Percentiles rank a stretch among this genome's conserved stretches.
Evolutionary conservation across 2,329 filamentous ascomycete genomes (phyloP).

Genomic region (Hypoxylon sp.): DNA sequence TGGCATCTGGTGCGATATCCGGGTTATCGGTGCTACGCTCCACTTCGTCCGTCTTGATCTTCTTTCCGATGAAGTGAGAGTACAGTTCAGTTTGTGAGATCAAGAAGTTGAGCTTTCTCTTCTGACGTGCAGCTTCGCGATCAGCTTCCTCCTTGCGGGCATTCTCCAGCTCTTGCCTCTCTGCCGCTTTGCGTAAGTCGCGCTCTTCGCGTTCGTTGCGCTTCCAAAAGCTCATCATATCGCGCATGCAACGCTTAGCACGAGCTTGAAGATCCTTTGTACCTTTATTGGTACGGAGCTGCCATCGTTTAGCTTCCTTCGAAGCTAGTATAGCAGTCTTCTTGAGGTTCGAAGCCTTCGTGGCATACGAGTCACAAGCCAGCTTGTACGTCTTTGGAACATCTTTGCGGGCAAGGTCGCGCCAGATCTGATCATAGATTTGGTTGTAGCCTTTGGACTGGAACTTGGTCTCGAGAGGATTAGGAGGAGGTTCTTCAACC

Average conservation of each 20-base stretch:
- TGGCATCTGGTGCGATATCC: constrained; percentile 71
- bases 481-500: constrained; percentile 52
- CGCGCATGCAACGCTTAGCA: constrained; percentile 97
- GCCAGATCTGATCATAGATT: constrained; percentile 97
- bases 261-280: constrained; percentile 97
- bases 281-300: constrained; percentile 97
- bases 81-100: constrained; percentile 99
- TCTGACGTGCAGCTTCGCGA: constrained; percentile 95
- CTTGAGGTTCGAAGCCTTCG: constrained; percentile 93
- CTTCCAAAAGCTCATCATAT: constrained; percentile 99
- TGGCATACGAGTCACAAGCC: constrained; percentile 85
- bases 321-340: constrained; percentile 97
- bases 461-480: constrained; percentile 72
- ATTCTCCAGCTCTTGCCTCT: constrained; percentile 95
- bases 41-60: constrained; percentile 97
- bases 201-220: constrained; percentile 97
- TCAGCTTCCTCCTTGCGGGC: constrained; percentile 97
- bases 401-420: constrained; percentile 92
- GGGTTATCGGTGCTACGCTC: constrained; percentile 89
- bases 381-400: constrained; percentile 92
- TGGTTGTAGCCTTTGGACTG: constrained; percentile 95
- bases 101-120: constrained; percentile 98
- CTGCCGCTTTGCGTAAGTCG: constrained; percentile 91
- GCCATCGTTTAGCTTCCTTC: constrained; percentile 97
- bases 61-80: constrained; percentile 99